Base-by-base conservation (phyloP, 805 yeast genomes). In the Metschnikowia continentalis region DNA sequence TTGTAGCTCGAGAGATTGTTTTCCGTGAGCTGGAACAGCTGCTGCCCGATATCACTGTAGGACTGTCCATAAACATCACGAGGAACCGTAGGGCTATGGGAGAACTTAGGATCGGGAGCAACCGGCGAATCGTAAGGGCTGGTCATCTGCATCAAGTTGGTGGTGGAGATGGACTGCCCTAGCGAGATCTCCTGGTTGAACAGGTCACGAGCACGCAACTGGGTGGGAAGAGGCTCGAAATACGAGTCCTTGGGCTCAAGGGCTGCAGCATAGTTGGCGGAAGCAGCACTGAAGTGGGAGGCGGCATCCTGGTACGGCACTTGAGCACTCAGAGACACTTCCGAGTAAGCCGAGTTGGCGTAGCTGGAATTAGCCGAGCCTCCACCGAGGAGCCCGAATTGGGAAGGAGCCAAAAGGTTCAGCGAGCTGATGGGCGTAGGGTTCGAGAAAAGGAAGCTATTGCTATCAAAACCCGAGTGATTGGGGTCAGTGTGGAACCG, bases 81-180 rank as follows among this genome's bases (percentile, higher is more conserved):
- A 5, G 32, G 13, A 6, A 17, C 15, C 22, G 20, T n/a, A 32
- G 8, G 8, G 17, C 6, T 37, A n/a, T 37, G 23, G 23, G 40
- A 11, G 40, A n/a, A 37, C n/a, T 35, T n/a, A 13, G 13, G 19
- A 32, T 6, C 8, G 17, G 13, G 30, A 3, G 14, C 10, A 14
- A 5, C 22, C 5, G 43, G 15, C 5, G 43, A 7, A 11, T 42
- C 32, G 20, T 42, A 42, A 10, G 14, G 32, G 5, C 19, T 19
- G 32, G 17, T 22, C 49, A 56, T 48, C 6, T 35, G 46, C 10
- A 38, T 55, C 50, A 73, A 61, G 54, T 73, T 70, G 0, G 74
- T 67, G 46, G 65, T 60, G 23, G 72, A 68, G 2, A 73, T 63
- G 5, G 75, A 70, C 35, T 68, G 73, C 2, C 78, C 78, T 35